Conservation (phyloP, 2,329 filamentous ascomycete genomes). For the Talaromyces sp. region DNA sequence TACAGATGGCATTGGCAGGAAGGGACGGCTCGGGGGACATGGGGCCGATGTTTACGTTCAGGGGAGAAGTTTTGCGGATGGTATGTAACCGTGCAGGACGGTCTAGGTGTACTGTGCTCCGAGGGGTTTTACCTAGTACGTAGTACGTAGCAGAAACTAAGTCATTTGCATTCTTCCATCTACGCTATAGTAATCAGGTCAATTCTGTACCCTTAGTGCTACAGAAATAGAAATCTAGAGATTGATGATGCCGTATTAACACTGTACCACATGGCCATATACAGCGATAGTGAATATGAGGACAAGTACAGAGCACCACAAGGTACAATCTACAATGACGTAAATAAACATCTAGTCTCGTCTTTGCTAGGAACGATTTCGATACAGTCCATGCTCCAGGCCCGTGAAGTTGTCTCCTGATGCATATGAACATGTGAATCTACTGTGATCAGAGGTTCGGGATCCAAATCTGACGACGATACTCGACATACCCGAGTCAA, state of each 20-base stretch:
- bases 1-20: neutral
- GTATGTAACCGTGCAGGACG: neutral
- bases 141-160: neutral
- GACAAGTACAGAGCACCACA: no score
- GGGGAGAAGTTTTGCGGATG: neutral
- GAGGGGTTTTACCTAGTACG: neutral
- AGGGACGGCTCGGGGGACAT: neutral
- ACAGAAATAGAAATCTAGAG: neutral
- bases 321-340: neutral
- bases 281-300: neutral
- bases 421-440: neutral
- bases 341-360: neutral
- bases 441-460: neutral
- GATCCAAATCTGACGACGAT: neutral
- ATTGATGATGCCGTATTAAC: neutral
- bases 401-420: neutral
- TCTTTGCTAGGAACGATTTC: neutral
- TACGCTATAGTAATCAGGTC: neutral
- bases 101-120: slow-evolving; percentile 5
- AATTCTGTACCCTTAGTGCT: neutral
- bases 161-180: neutral
- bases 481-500: neutral
- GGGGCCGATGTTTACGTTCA: neutral
- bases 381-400: neutral
- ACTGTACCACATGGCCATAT: neutral